These are phyloP conservation scores for Sporothrix mexicana DNA, from an alignment of 2,329 filamentous ascomycete genomes.

Conservation along the genomic window DNA sequence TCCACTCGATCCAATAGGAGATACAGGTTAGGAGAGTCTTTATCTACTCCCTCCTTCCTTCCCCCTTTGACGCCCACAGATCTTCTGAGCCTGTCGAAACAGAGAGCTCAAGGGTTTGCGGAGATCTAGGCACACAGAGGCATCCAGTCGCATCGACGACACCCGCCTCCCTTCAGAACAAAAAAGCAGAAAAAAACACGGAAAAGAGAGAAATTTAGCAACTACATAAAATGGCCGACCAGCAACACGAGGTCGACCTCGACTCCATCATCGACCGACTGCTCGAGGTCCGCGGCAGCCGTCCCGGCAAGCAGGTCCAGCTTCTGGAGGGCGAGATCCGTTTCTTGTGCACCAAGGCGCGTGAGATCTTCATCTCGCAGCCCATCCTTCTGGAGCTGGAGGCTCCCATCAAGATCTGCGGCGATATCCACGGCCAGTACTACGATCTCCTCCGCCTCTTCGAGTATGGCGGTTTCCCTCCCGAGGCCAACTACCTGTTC, in stretches of 20 bases:
- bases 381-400: constrained; percentile 97
- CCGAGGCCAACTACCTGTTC: constrained; percentile 99
- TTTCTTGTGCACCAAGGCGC: constrained; percentile 96
- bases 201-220: constrained; percentile 22
- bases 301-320: constrained; percentile 98
- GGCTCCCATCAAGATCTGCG: constrained; percentile 99
- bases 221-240: constrained; percentile 61
- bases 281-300: constrained; percentile 95
- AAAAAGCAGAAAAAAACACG: constrained; percentile 26
- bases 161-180: constrained; percentile 24
- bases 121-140: constrained; percentile 36
- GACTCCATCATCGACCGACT: constrained; percentile 99
- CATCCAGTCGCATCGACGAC: constrained; percentile 29
- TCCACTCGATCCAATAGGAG: not conserved
- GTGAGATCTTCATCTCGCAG: constrained; percentile 99
- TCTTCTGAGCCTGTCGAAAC: constrained; percentile 34
- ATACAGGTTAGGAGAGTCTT: constrained; percentile 2
- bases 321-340: constrained; percentile 95
- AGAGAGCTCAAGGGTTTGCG: constrained; percentile 38
- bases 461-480: constrained; percentile 97
- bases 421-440: constrained; percentile 99
- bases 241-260: constrained; percentile 89
- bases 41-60: not conserved
- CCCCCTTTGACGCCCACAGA: constrained; percentile 37
- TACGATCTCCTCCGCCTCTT: constrained; percentile 97